These are phyloP conservation scores for Cyberlindnera americana DNA, from an alignment of 805 yeast species.

Conservation along the genomic window DNA sequence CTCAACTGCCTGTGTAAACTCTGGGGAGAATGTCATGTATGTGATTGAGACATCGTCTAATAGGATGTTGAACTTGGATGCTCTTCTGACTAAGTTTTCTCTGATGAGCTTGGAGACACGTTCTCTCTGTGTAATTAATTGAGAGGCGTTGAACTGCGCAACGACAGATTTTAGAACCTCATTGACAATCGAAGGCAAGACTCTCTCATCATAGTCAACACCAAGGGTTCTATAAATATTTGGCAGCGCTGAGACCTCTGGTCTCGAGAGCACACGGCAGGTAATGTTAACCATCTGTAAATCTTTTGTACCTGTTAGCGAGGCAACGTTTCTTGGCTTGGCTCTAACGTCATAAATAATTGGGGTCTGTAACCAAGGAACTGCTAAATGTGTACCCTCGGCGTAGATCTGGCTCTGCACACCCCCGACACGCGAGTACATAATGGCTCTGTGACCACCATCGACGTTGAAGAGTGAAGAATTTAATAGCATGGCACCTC, in stretches of 20 bases:
- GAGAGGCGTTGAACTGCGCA: slow-evolving; percentile 98
- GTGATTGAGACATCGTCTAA: slow-evolving; percentile 97
- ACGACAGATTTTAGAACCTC: slow-evolving; percentile 96
- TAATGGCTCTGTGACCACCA: slow-evolving; percentile 98
- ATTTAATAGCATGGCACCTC: slow-evolving; percentile 50
- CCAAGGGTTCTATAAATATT: slow-evolving; percentile 89
- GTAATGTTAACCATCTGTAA: slow-evolving; percentile 98
- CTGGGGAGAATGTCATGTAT: slow-evolving; percentile 96
- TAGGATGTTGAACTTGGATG: slow-evolving; percentile 78
- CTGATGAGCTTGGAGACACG: slow-evolving; percentile 87
- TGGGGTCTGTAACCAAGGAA: slow-evolving; percentile 95
- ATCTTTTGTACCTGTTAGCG: slow-evolving; percentile 96
- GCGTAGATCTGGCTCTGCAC: slow-evolving; percentile 75
- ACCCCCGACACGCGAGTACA: slow-evolving; percentile 85
- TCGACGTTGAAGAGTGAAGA: slow-evolving; percentile 79
- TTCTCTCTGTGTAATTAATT: slow-evolving; percentile 98
- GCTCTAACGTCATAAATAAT: slow-evolving; percentile 93
- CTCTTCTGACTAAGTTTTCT: slow-evolving; percentile 88
- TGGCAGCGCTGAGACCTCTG: slow-evolving; percentile 75
- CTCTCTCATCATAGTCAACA: slow-evolving; percentile 92
- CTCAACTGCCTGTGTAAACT: slow-evolving; percentile 95
- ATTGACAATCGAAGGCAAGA: slow-evolving; percentile 95
- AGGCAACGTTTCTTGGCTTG: slow-evolving; percentile 92
- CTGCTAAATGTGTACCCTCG: slow-evolving; percentile 92
- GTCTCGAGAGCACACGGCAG: slow-evolving; percentile 94